Base-by-base conservation (phyloP, 108 stramenopile genomes). In the Pseudonitzschia pungens region DNA sequence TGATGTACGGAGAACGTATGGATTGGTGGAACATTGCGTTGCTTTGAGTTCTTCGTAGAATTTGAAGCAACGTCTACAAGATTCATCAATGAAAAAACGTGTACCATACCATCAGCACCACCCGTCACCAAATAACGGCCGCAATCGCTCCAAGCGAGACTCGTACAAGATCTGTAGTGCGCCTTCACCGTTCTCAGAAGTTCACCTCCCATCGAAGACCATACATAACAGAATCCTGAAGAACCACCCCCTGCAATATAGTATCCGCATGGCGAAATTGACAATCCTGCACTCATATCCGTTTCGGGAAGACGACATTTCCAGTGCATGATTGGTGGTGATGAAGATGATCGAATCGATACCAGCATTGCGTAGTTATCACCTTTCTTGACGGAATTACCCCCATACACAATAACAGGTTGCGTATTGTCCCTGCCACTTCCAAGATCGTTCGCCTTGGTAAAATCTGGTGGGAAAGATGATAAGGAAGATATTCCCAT, bases 61-160 rank as follows among this genome's bases (percentile, higher is more conserved):
- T 22, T 70, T 12, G 57, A 41, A 20, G 48, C 48, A 22, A 63
- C 40, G 24, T 65, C 68, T 1, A 92, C 88, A 24, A 92, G 51
- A 65, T 89, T 90, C 53, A 87, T 48, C 27, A 92, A 45, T 36
- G 79, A 71, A 73, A 86, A 95, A 4, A 80, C 73, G 77, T 92
- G 90, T 4, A 92, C 84, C 70, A 95, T 90, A 0, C 91, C 93
- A 83, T 95, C 93, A 24, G 83, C 89, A 33, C 91, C 93, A 51
- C 85, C 93, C 11, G 93, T 91, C 18, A 91, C 80, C 57, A 95
- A 62, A 45, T 81, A 86, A 14, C 82, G 59, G 15, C 86, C 90
- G 55, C 86, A 90, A 67, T 85, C 86, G 44, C 77, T 81, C 76
- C 87, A 91, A 36, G 75, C 69, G 70, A 89, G 50, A 29, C 80